A percentile compares a stretch with the other conserved stretches of the same genome.
Conservation (phyloP, 768 basidiomycete genomes). For the Psilocybe sp. region DNA sequence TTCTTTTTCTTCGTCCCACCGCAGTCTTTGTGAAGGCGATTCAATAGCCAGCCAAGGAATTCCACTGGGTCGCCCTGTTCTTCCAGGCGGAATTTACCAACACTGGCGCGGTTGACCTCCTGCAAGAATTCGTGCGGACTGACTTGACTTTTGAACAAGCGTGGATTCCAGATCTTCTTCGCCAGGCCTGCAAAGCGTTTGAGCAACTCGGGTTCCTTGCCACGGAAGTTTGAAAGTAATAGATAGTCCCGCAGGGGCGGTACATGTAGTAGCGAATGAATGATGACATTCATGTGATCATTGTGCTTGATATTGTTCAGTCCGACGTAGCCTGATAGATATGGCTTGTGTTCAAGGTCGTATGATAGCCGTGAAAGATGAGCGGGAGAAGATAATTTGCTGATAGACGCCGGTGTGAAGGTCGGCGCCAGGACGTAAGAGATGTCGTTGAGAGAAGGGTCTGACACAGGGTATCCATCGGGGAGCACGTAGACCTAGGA, state of each 20-base stretch:
- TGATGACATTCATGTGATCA: slow-evolving; percentile 96
- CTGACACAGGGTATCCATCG: slow-evolving; percentile 94
- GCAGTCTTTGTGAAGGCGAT: slow-evolving; percentile 87
- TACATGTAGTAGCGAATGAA: slow-evolving; percentile 90
- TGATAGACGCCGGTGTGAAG: slow-evolving; percentile 65
- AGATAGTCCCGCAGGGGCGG: slow-evolving; percentile 86
- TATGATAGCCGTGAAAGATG: slow-evolving; percentile 75
- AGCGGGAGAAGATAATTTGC: slow-evolving; percentile 52
- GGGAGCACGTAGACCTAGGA: slow-evolving; percentile 92
- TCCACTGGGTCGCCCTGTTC: slow-evolving; percentile 96
- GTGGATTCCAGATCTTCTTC: slow-evolving; percentile 95
- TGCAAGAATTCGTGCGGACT: slow-evolving; percentile 99
- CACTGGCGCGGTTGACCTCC: slow-evolving; percentile 88
- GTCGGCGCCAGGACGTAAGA: slow-evolving; percentile 83
- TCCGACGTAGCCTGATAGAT: slow-evolving; percentile 91
- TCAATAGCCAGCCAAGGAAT: slow-evolving; percentile 93
- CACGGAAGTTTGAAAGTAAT: slow-evolving; percentile 68
- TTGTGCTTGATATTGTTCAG: slow-evolving; percentile 97
- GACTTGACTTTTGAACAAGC: slow-evolving; percentile 96
- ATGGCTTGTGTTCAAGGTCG: slow-evolving; percentile 78
- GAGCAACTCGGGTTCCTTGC: slow-evolving; percentile 83
- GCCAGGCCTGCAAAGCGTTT: slow-evolving; percentile 84
- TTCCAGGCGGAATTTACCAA: slow-evolving; percentile 89
- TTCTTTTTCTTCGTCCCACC: slow-evolving; percentile 92
- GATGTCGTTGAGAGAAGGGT: slow-evolving; percentile 96